Evolutionary conservation across 2,329 filamentous ascomycete species (phyloP), one percentile per base, ranked within the genome.

Genomic region (Pseudofabraea citricarpa): DNA sequence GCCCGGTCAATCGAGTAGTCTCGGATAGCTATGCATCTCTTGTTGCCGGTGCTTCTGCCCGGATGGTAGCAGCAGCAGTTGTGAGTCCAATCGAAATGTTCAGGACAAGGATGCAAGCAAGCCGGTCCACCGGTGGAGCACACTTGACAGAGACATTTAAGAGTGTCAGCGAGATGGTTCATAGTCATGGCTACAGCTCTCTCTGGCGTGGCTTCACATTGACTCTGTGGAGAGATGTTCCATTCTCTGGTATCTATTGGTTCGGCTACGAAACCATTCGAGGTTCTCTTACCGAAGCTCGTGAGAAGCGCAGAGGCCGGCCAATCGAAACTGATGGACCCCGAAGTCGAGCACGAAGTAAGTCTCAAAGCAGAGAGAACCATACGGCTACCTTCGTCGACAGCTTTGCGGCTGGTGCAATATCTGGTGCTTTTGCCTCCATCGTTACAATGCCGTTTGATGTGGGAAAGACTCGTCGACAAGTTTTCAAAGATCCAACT

Each of bases 231-330:
- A 79, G 93, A 51, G 93, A 98, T 60, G 93, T 97, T 0, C 93
- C 93, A 0, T 98, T 98, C 59, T 97, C 91, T 1, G 93, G 87
- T 3, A 77, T 98, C 35, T 98, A 98, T 70, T 98, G 93, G 93
- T 94, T 87, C 82, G 91, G 93, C 10, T 98, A 98, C 62, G 93
- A 98, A 69, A 81, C 79, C 15, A 83, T 91, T 43, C 81, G 90
- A 41, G 80, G 82, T 19, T 69, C 70, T 41, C 66, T 97, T 45
- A 85, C 82, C 1, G 83, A 90, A 54, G 66, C 79, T 38, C 81
- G 90, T 51, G 78, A 75, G 60, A 68, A 70, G 40, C 61, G 65
- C 19, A 64, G 69, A 20, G 74, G 72, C 1, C 66, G 68, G 26
- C 55, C 60, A 1, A 45, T 72, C 6, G 65, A 60, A 36, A 59